Base-by-base conservation (phyloP, 2,329 filamentous ascomycete genomes). In the Cladorrhinum sp. region DNA sequence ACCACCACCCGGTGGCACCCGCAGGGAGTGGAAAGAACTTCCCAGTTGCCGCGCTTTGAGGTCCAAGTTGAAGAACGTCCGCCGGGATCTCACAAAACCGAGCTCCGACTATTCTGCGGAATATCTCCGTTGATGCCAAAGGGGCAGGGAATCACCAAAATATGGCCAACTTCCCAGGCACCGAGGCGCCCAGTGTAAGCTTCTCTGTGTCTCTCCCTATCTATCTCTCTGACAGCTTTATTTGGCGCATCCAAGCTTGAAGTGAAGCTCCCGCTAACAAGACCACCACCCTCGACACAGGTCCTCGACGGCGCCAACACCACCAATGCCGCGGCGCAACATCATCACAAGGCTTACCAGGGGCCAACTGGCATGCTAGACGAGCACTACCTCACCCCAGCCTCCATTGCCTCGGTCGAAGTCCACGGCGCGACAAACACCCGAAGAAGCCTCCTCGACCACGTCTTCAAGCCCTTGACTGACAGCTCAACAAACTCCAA, bases 361-460 rank as follows among this genome's bases (percentile, higher is more conserved):
- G 60, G 52, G 22, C 29, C 55, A n/a, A 38, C 57, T 8, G 57
- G 61, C 3, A 57, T 66, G 60, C 84, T 96, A 70, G 84, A 86
- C 66, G 85, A 90, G 75, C 96, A 98, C 74, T 88, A 89, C 66
- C 91, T 91, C 49, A 85, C 95, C 60, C 93, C 95, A 45, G 91
- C 95, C 69, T 91, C 92, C 13, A 88, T 99, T 72, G 91, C 91
- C 68, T 90, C 91, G 50, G 85, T 99, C 71, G 86, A 90, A 68
- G 81, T 99, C 62, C 85, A 96, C 63, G 90, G 92, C 71, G 92
- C 91, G 50, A 83, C 84, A 62, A 87, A 95, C 72, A 96, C 93
- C n/a, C 86, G 95, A 65, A 84, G 85, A 68, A 81, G 83, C 64
- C 97, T 99, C 74, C 86, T 99, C 58, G 85, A 96, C 72, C 86